These are phyloP conservation scores for Toxoplasma gondii DNA, from an alignment of 169 alveolate genomes.

Conservation along the genomic window DNA sequence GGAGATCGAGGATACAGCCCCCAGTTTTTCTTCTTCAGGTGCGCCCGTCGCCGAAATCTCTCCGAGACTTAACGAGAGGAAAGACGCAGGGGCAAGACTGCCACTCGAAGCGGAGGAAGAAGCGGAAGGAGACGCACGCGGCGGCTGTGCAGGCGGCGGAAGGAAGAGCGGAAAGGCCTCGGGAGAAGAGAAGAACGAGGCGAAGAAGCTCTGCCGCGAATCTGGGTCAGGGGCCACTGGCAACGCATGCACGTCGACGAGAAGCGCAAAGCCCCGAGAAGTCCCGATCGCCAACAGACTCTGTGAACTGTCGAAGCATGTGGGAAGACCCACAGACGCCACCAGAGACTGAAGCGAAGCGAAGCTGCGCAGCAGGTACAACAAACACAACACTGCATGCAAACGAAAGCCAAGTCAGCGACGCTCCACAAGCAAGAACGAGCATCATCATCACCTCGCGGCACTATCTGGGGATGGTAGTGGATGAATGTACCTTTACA, in stretches of 20 bases:
- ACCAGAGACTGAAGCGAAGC: not conserved
- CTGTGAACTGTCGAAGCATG: constrained; percentile 4
- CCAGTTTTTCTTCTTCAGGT: not conserved
- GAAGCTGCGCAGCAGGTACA: not conserved
- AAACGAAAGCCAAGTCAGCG: not conserved
- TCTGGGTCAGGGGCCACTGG: not conserved
- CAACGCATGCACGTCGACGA: not conserved
- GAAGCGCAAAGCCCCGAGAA: constrained; percentile 17
- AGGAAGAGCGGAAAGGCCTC: constrained; percentile 19
- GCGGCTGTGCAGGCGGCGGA: not conserved
- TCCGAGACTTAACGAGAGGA: not conserved
- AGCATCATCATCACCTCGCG: too few species aligned
- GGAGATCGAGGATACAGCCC: not conserved
- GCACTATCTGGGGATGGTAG: too few species aligned
- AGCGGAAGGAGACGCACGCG: not conserved
- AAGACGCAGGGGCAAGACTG: not conserved
- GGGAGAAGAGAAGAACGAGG: not conserved
- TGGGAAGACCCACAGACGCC: constrained; percentile 20
- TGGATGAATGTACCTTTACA: too few species aligned
- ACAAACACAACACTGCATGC: not conserved
- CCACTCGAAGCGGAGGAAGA: not conserved
- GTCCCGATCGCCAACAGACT: not conserved
- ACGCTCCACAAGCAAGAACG: not conserved
- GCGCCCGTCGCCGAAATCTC: constrained; percentile 4
- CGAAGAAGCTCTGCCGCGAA: not conserved